Conservation (phyloP, 305 asterid species). For the Coffea humblotiana region DNA sequence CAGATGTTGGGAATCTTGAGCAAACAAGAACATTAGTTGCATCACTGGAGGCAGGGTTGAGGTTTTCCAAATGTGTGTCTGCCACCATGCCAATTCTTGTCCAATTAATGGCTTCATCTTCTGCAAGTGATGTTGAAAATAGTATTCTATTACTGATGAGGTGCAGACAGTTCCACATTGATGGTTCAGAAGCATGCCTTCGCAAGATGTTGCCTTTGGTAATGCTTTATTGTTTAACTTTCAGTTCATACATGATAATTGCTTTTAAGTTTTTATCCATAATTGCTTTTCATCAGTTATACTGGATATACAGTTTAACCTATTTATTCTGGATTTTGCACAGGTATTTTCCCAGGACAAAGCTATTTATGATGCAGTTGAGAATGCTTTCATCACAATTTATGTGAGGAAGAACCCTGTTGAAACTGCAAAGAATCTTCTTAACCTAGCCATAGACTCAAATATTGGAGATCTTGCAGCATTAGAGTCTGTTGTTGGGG, state of each 20-base stretch:
- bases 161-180: slow-evolving; percentile 91
- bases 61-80: slow-evolving; percentile 79
- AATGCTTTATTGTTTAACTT: slow-evolving; percentile 38
- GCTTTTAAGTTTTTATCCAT: not conserved
- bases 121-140: slow-evolving; percentile 88
- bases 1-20: slow-evolving; percentile 91
- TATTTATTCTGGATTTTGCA: slow-evolving; percentile 16
- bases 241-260: slow-evolving; percentile 12
- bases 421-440: slow-evolving; percentile 87
- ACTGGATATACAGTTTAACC: not conserved
- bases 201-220: slow-evolving; percentile 98
- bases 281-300: not conserved
- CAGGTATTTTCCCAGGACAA: slow-evolving; percentile 96
- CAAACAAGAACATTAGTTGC: slow-evolving; percentile 95
- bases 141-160: slow-evolving; percentile 94
- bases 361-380: slow-evolving; percentile 90
- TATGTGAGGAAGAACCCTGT: slow-evolving; percentile 69
- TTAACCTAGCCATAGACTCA: slow-evolving; percentile 79
- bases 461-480: slow-evolving; percentile 97
- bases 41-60: slow-evolving; percentile 88
- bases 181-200: slow-evolving; percentile 88
- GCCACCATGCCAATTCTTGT: slow-evolving; percentile 82
- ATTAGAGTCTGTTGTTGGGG: slow-evolving; percentile 75
- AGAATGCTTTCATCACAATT: slow-evolving; percentile 86
- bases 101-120: slow-evolving; percentile 96